Evolutionary conservation across 495 filamentous ascomycete genomes (phyloP).

Genomic region (Patellaria atrata): DNA sequence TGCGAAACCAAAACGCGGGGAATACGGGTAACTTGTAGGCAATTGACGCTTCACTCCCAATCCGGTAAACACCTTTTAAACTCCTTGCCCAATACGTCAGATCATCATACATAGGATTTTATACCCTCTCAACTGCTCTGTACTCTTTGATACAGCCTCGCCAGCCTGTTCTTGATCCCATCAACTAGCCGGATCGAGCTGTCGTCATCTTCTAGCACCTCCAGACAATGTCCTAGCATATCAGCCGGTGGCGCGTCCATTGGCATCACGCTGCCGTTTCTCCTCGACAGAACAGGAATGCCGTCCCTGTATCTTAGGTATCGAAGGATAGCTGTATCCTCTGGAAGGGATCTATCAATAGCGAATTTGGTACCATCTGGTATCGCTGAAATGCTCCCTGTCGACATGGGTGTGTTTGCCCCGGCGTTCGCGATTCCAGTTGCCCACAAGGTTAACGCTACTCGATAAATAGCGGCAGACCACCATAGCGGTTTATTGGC

Average conservation of each 20-base stretch:
- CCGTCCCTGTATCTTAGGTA: slow-evolving; percentile 30
- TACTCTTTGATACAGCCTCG: slow-evolving; percentile 2
- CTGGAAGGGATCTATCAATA: slow-evolving; percentile 22
- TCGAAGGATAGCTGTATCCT: slow-evolving; percentile 26
- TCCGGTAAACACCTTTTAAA: no score
- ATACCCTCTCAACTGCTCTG: no score
- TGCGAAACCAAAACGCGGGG: no score
- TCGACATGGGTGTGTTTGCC: slow-evolving; percentile 5
- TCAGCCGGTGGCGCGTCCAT: slow-evolving; percentile 28
- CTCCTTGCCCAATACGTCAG: no score
- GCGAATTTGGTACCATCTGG: slow-evolving; percentile 8
- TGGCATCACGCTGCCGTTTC: slow-evolving; percentile 11
- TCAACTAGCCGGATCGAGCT: slow-evolving; percentile 28
- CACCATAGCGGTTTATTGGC: slow-evolving; percentile 38
- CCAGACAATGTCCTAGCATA: slow-evolving; percentile 31
- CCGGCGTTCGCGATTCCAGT: slow-evolving; percentile 26
- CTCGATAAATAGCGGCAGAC: slow-evolving; percentile 39
- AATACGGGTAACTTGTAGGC: no score
- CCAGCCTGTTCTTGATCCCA: slow-evolving; percentile 30
- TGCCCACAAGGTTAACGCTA: slow-evolving; percentile 36
- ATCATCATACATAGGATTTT: no score
- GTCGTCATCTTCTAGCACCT: slow-evolving; percentile 31
- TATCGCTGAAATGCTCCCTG: slow-evolving; percentile 2
- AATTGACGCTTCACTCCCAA: no score
- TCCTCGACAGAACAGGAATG: slow-evolving; percentile 25